Percentiles rank a stretch among this genome's conserved stretches.
Evolutionary conservation across 1,284 basidiomycete species (phyloP).

Genomic region (Boletus sp.): DNA sequence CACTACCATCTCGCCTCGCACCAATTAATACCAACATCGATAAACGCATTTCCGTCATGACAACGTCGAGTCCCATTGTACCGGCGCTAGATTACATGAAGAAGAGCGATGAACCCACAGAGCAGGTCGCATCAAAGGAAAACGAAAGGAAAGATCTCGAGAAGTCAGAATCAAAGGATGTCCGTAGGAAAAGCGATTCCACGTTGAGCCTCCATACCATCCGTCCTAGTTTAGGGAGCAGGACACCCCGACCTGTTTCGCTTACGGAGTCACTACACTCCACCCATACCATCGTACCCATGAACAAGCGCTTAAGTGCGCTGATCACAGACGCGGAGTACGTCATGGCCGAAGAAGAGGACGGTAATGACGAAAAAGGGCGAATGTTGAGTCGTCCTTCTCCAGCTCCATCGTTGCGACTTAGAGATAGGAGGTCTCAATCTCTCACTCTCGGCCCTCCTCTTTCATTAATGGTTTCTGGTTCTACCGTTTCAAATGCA

Average conservation of each 20-base stretch:
- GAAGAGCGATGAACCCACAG: conserved; percentile 29
- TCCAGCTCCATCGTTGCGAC: conserved; percentile 33
- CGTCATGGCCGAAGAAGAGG: conserved; percentile 49
- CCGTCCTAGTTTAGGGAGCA: conserved; percentile 48
- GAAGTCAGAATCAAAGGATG: conserved; percentile 58
- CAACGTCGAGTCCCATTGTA: conserved; percentile 33
- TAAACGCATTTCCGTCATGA: conserved; percentile 29
- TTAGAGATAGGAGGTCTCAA: conserved; percentile 55
- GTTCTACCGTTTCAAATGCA: conserved; percentile 24
- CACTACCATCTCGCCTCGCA: conserved; percentile 14
- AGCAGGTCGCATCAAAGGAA: conserved; percentile 23
- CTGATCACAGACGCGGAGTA: conserved; percentile 64
- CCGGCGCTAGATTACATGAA: conserved; percentile 35
- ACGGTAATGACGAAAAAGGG: conserved; percentile 35
- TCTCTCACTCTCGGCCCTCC: conserved; percentile 50
- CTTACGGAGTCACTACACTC: conserved; percentile 71
- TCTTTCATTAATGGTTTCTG: conserved; percentile 30
- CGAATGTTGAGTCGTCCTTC: conserved; percentile 20
- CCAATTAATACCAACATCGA: conserved; percentile 30
- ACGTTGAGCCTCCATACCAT: conserved; percentile 70
- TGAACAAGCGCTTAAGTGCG: conserved; percentile 62
- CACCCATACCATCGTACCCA: conserved; percentile 60
- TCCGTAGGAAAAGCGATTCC: conserved; percentile 71
- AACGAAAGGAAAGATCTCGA: conserved; percentile 32
- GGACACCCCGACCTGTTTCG: conserved; percentile 65